Base-by-base conservation (phyloP, 352 stramenopile species). In the Phytophthora pisi region DNA sequence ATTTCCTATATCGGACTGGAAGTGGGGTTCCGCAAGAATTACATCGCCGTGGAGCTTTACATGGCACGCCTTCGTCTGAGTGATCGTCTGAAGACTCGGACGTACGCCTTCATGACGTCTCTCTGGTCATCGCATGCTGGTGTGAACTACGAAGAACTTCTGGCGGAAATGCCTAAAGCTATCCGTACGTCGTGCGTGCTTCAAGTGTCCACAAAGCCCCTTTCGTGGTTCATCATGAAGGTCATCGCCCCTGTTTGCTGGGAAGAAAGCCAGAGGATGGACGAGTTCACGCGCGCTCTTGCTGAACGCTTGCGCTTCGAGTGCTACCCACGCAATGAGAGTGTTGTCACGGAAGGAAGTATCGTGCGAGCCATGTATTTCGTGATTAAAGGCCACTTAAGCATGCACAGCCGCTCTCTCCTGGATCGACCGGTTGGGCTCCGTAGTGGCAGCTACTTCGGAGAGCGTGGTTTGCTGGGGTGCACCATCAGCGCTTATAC, bases 361-460 rank as follows among this genome's bases (percentile, higher is more conserved):
- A 84, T 89, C 57, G 51, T 67, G 6, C 75, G 72, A 31, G 70
- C 76, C 18, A 85, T 89, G 78, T 89, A 86, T 65, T 89, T 90
- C 66, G 82, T 90, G 46, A 23, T 49, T 2, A 49, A 49, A n/a
- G 43, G 43, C 18, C 43, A 26, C 18, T 49, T 49, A 15, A 49
- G 24, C 18, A 49, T 49, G 43, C 43, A 49, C 3, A 49, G 43
- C 18, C 43, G 43, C 3, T 11, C 24, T 6, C 43, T 49, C 11
- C 24, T 49, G 13, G 43, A 49, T 11, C 43, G n/a, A 8, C 43
- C 43, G 15, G 43, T 49, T 24, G 43, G 43, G 2, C 43, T 23
- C 24, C 43, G 43, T 26, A 49, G 43, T 24, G 43, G 43, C 15
- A 11, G 43, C 43, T 49, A 49, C 43, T 49, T 49, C n/a, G 43